These are phyloP conservation scores for Xylaria castorea DNA, from an alignment of 495 filamentous ascomycete species.

Conservation along the genomic window DNA sequence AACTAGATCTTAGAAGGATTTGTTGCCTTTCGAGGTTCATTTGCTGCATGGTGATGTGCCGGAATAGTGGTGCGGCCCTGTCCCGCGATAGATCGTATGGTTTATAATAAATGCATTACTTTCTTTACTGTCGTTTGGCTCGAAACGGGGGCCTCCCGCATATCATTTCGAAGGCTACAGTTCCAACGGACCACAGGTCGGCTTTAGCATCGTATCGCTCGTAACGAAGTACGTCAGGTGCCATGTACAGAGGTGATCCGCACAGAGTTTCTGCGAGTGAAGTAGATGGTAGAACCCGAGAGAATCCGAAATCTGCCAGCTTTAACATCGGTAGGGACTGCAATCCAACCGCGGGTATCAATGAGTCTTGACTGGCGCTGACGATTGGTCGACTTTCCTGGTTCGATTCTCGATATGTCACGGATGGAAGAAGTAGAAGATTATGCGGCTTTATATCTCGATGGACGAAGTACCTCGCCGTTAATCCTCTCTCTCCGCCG, in stretches of 20 bases:
- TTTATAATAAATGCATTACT: too few relatives aligned
- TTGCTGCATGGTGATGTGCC: too few relatives aligned
- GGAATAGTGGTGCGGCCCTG: too few relatives aligned
- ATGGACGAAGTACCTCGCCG: slow-evolving; percentile 72
- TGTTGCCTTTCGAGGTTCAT: too few relatives aligned
- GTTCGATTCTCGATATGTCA: slow-evolving; percentile 59
- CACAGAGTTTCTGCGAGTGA: slow-evolving; percentile 95
- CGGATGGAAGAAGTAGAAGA: slow-evolving; percentile 85
- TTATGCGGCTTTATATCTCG: slow-evolving; percentile 99
- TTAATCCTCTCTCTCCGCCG: too few relatives aligned
- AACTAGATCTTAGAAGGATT: too few relatives aligned
- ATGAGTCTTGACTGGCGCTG: slow-evolving; percentile 73
- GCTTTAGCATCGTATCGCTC: slow-evolving; percentile 97
- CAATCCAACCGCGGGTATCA: slow-evolving; percentile 83
- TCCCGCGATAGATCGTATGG: too few relatives aligned
- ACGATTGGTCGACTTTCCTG: slow-evolving; percentile 55
- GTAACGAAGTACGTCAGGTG: slow-evolving; percentile 94
- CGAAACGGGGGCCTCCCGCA: slow-evolving; percentile 89
- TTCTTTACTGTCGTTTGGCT: slow-evolving; percentile 53
- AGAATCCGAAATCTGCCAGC: slow-evolving; percentile 97
- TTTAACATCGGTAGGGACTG: slow-evolving; percentile 92
- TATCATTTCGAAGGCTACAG: slow-evolving; percentile 94
- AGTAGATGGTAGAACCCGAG: slow-evolving; percentile 84
- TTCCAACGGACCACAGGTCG: slow-evolving; percentile 97
- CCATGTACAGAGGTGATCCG: slow-evolving; percentile 99